Percentiles rank a stretch among this genome's conserved stretches.
Evolutionary conservation across 1,284 basidiomycete genomes (phyloP).

Genomic region (Apiotrichum domesticum): DNA sequence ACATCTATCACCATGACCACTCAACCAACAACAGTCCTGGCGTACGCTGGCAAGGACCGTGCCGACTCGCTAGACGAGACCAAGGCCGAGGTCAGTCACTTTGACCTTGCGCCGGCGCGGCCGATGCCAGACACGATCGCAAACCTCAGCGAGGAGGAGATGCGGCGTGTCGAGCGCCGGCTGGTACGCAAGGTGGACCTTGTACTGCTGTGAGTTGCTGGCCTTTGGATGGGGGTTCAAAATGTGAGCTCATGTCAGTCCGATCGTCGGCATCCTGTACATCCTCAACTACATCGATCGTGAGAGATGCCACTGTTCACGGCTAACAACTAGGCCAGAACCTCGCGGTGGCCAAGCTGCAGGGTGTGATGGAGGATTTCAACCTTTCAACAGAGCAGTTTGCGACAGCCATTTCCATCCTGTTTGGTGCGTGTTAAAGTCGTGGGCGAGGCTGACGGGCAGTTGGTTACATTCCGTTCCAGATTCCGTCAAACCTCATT

Average conservation of each 20-base stretch:
- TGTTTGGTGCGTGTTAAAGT: slow-evolving; percentile 2
- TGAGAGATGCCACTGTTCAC: not conserved
- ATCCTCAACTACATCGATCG: slow-evolving; percentile 6
- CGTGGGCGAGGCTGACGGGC: not conserved
- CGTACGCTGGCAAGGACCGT: too few relatives aligned
- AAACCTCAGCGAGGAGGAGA: slow-evolving; percentile 27
- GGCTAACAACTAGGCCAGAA: not conserved
- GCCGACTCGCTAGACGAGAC: not conserved
- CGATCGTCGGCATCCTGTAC: slow-evolving; percentile 2
- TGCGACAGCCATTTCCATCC: slow-evolving; percentile 31
- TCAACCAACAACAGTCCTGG: too few relatives aligned
- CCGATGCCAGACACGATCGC: slow-evolving; percentile 12
- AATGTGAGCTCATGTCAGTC: not conserved
- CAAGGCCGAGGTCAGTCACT: not conserved
- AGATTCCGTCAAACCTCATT: slow-evolving; percentile 40
- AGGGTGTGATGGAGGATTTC: slow-evolving; percentile 13
- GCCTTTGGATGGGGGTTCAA: not conserved
- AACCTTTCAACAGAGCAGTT: slow-evolving; percentile 17
- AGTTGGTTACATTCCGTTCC: slow-evolving; percentile 20
- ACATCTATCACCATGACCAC: too few relatives aligned
- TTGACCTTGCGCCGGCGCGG: not conserved
- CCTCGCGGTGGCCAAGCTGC: not conserved
- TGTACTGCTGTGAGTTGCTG: slow-evolving; percentile 11
- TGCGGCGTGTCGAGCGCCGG: slow-evolving; percentile 21
- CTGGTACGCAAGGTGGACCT: slow-evolving; percentile 35